Evolutionary conservation across 192 early-diverging fungal species (phyloP).

Genomic region (Blastocladiella britannica): DNA sequence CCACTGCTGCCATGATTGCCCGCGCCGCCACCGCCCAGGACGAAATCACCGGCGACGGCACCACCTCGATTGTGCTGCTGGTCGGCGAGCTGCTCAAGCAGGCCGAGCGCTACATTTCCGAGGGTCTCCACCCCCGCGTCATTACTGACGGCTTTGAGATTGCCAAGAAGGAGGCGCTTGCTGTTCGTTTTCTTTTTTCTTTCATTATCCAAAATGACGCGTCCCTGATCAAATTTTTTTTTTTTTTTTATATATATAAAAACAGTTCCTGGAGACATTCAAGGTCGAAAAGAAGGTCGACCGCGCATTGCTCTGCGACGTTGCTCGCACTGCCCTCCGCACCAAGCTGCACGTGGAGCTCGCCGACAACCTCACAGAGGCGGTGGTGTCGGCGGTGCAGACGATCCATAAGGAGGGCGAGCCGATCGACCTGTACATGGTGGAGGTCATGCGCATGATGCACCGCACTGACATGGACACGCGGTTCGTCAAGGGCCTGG

Average conservation of each 20-base stretch:
- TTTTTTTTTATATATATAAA: slow-evolving; percentile 4
- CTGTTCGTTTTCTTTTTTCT: slow-evolving; percentile 18
- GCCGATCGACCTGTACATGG: slow-evolving; percentile 97
- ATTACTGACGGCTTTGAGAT: slow-evolving; percentile 92
- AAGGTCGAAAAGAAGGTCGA: slow-evolving; percentile 57
- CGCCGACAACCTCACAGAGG: slow-evolving; percentile 86
- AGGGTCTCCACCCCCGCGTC: slow-evolving; percentile 89
- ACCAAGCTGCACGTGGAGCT: slow-evolving; percentile 80
- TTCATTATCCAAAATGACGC: background rate
- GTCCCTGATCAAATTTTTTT: slow-evolving; percentile 3
- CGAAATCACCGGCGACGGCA: slow-evolving; percentile 97
- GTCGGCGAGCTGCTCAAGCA: slow-evolving; percentile 97
- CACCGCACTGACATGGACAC: slow-evolving; percentile 97
- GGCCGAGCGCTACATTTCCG: slow-evolving; percentile 75
- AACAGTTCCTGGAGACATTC: slow-evolving; percentile 73
- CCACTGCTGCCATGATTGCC: slow-evolving; percentile 97
- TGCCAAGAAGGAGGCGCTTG: slow-evolving; percentile 82
- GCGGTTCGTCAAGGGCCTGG: slow-evolving; percentile 74
- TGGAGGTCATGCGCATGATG: slow-evolving; percentile 99
- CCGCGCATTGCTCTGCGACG: slow-evolving; percentile 68
- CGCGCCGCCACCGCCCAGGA: slow-evolving; percentile 97
- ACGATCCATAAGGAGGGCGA: slow-evolving; percentile 54
- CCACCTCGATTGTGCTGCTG: slow-evolving; percentile 86
- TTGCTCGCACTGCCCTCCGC: slow-evolving; percentile 84
- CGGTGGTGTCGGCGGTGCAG: slow-evolving; percentile 89